Evolutionary conservation across 257 asterid genomes (phyloP).

Genomic region (Hygrophila difformis): DNA sequence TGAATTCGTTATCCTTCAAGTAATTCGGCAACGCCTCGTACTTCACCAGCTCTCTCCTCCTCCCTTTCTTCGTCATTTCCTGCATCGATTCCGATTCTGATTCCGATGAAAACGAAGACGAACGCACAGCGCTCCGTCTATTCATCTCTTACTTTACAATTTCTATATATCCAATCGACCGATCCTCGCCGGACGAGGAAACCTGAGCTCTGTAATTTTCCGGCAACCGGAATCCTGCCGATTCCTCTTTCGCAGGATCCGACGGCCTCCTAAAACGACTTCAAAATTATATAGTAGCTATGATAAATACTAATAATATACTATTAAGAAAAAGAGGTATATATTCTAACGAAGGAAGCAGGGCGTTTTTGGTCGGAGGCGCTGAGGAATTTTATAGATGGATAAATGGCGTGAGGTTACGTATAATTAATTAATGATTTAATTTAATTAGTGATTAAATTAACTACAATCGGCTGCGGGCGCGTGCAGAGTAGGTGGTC

Average conservation of each 20-base stretch:
- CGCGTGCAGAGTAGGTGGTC: no score
- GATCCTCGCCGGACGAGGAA: conserved; percentile 21
- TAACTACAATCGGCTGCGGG: no score
- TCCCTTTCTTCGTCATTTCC: conserved; percentile 19
- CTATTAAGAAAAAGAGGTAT: no score
- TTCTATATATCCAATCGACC: background rate
- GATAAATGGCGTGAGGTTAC: no score
- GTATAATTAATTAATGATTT: no score
- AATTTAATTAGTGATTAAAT: no score
- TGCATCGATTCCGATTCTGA: conserved; percentile 13
- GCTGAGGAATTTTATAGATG: no score
- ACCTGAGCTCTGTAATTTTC: conserved; percentile 14
- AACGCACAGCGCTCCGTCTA: conserved; percentile 20
- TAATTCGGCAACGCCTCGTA: conserved; percentile 81
- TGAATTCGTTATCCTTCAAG: conserved; percentile 78
- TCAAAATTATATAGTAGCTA: background rate
- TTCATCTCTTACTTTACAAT: conserved; percentile 18
- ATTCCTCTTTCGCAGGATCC: conserved; percentile 10
- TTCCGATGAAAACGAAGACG: no score
- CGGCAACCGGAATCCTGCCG: conserved; percentile 25
- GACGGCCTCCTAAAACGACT: background rate
- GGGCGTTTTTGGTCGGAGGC: no score
- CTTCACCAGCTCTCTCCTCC: conserved; percentile 34
- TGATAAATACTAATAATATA: background rate
- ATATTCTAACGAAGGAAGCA: no score